These are phyloP conservation scores for Colletotrichum chlorophyti DNA, from an alignment of 2,329 filamentous ascomycete genomes.

Conservation along the genomic window DNA sequence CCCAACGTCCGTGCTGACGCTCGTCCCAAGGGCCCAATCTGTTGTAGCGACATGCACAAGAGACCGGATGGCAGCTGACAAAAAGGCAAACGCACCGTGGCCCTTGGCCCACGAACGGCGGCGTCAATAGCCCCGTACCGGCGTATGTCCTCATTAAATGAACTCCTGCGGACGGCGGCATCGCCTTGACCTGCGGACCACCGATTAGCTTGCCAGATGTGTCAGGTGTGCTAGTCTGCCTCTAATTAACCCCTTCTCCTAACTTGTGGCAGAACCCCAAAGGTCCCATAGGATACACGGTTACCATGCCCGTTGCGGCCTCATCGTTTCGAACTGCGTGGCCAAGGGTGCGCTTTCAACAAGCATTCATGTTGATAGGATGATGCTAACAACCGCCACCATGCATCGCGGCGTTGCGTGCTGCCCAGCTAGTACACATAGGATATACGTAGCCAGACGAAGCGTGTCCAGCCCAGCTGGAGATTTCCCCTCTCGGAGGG, in stretches of 20 bases:
- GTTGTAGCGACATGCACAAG: neutral
- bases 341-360: neutral
- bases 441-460: slow-evolving; percentile 8
- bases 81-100: slow-evolving; percentile 11
- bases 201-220: slow-evolving; percentile 3
- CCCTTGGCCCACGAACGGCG: slow-evolving; percentile 5
- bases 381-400: slow-evolving; percentile 19
- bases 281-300: neutral
- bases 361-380: slow-evolving; percentile 2
- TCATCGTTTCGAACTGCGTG: neutral
- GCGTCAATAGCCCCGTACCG: slow-evolving; percentile 24
- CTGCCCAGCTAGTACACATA: neutral
- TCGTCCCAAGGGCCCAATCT: slow-evolving; percentile 1
- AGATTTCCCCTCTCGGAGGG: slow-evolving; percentile 18
- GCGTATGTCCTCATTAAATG: slow-evolving; percentile 12
- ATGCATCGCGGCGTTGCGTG: slow-evolving; percentile 17
- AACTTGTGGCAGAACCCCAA: slow-evolving; percentile 1
- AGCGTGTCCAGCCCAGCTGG: slow-evolving; percentile 1
- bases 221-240: neutral
- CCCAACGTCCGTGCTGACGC: neutral
- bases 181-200: slow-evolving; percentile 12
- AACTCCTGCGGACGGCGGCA: slow-evolving; percentile 25
- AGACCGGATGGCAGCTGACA: slow-evolving; percentile 27
- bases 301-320: slow-evolving; percentile 19
- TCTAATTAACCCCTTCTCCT: neutral